Percentiles rank a stretch among this genome's conserved stretches.
Conservation (phyloP, 208 protist genomes). For the Wallacemonas collosoma region DNA sequence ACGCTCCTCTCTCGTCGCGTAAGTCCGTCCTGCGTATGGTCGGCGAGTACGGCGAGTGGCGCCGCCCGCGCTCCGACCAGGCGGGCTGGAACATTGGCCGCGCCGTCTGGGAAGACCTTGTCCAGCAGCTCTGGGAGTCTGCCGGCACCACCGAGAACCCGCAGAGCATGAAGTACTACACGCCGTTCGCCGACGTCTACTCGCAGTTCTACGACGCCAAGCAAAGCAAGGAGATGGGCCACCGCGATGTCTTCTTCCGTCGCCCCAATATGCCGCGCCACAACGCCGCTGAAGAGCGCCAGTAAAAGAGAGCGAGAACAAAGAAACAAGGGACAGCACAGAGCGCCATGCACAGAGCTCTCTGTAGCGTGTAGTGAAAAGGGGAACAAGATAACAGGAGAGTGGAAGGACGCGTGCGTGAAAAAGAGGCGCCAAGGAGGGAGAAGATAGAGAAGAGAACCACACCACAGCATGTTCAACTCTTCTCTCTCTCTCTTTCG, state of each 20-base stretch:
- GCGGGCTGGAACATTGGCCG: conserved; percentile 82
- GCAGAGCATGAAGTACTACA: conserved; percentile 94
- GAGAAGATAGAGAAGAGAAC: too few relatives aligned
- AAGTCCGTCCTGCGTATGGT: conserved; percentile 90
- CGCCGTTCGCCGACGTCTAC: conserved; percentile 85
- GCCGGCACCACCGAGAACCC: conserved; percentile 82
- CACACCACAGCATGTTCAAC: too few relatives aligned
- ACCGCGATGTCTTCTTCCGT: conserved; percentile 88
- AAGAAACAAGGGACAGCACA: too few relatives aligned
- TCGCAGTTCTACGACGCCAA: conserved; percentile 76
- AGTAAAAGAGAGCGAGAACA: conserved; percentile 1
- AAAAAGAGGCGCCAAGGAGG: too few relatives aligned
- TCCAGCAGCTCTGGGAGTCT: conserved; percentile 88
- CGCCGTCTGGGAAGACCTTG: conserved; percentile 85
- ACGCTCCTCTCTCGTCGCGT: conserved; percentile 78
- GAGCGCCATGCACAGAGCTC: neutral
- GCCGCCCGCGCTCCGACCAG: conserved; percentile 73
- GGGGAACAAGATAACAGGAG: neutral
- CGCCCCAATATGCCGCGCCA: conserved; percentile 83
- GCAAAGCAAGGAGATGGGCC: conserved; percentile 87
- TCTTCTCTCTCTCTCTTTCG: neutral
- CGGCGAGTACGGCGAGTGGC: conserved; percentile 93
- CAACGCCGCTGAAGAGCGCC: conserved; percentile 67
- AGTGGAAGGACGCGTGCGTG: neutral
- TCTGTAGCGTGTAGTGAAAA: neutral